phyloP scores from a whole-genome alignment of 169 alveolate genomes.

The Plasmodium gaboni region DNA sequence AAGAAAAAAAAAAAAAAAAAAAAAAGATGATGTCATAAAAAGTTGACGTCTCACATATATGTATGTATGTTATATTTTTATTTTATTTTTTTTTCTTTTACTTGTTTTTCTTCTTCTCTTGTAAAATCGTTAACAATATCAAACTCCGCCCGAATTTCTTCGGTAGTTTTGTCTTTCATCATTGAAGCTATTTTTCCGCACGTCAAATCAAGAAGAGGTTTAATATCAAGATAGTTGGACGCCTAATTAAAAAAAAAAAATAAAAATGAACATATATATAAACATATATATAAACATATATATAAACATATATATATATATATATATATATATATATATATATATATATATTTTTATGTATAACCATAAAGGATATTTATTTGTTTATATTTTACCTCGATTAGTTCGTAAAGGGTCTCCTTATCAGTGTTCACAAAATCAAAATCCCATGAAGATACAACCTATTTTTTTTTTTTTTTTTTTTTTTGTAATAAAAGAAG shows the following conservation, averaged over 20 bases:
- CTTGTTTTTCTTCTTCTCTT: constrained; percentile 95
- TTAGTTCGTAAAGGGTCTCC: constrained; percentile 93
- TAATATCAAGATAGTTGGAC: constrained; percentile 95
- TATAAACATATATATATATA: not conserved
- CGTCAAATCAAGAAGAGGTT: constrained; percentile 93
- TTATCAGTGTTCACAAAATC: constrained; percentile 93
- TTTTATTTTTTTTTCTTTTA: constrained; percentile 17
- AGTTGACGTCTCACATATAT: not conserved
- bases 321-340: not conserved
- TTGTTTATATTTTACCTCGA: constrained; percentile 80
- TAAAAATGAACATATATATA: not conserved
- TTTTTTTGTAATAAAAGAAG: not conserved
- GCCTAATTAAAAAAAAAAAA: constrained; percentile 83
- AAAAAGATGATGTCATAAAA: not conserved
- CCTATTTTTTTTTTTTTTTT: constrained; percentile 68
- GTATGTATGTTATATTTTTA: not conserved
- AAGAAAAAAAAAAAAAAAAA: constrained; percentile 57
- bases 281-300: too few relatives aligned
- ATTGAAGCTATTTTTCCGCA: constrained; percentile 96
- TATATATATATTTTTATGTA: not conserved
- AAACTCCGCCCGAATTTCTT: constrained; percentile 94
- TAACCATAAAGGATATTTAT: not conserved
- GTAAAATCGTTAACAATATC: constrained; percentile 95
- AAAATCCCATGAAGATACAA: constrained; percentile 94
- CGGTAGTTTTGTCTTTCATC: constrained; percentile 95